Conservation (phyloP, 2,329 filamentous ascomycete species). For the Lasiodiplodia hormozganensis region DNA sequence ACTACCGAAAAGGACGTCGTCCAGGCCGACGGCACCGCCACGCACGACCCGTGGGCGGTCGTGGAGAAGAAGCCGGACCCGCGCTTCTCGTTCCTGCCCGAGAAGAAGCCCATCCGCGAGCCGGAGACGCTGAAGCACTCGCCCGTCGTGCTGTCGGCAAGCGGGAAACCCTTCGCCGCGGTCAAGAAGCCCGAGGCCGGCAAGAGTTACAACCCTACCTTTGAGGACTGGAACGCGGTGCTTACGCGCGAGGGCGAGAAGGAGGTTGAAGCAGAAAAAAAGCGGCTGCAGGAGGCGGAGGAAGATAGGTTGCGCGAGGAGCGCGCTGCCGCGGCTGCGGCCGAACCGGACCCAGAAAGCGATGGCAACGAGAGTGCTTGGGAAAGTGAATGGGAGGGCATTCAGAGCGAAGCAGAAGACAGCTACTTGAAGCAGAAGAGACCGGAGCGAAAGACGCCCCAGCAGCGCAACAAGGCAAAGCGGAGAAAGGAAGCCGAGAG, state of each 20-base stretch:
- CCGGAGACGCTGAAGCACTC: conserved; percentile 78
- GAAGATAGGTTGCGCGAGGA: conserved; percentile 72
- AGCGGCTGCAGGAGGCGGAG: conserved; percentile 71
- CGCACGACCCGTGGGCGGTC: conserved; percentile 80
- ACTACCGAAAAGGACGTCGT: conserved; percentile 57
- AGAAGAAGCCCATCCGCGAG: conserved; percentile 69
- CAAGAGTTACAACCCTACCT: conserved; percentile 90
- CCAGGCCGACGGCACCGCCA: conserved; percentile 62
- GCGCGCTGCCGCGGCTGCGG: conserved; percentile 73
- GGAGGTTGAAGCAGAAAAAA: conserved; percentile 79
- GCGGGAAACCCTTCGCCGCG: conserved; percentile 78
- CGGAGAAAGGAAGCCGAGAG: conserved; percentile 87
- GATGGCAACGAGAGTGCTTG: conserved; percentile 91
- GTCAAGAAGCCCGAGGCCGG: conserved; percentile 81
- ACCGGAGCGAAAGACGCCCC: conserved; percentile 82
- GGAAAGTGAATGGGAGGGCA: conserved; percentile 80
- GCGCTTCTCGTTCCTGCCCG: conserved; percentile 70
- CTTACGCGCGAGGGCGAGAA: conserved; percentile 77
- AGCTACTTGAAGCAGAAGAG: conserved; percentile 73
- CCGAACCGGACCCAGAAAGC: conserved; percentile 76
- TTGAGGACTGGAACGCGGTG: conserved; percentile 82
- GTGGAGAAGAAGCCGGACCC: conserved; percentile 59
- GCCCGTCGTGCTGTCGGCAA: conserved; percentile 82
- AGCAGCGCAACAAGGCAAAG: conserved; percentile 87
- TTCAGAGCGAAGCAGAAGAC: conserved; percentile 51